A percentile compares a stretch with the other conserved stretches of the same genome.
Conservation (phyloP, 345 rosid species). For the Eucalyptus shirleyi region DNA sequence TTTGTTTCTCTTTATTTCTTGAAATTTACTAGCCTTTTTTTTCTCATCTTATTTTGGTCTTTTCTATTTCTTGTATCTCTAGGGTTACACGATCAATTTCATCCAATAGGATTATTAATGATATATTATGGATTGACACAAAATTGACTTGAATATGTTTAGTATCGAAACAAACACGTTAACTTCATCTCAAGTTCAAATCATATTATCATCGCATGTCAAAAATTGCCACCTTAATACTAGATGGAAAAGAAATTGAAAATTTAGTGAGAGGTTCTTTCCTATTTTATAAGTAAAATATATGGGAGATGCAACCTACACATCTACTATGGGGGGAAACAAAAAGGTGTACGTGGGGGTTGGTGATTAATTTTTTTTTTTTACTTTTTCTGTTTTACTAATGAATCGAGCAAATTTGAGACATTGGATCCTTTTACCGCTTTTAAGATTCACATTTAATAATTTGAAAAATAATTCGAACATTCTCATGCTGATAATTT, state of each 20-base stretch:
- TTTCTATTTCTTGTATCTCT: background rate
- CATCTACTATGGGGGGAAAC: background rate
- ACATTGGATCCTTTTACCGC: background rate
- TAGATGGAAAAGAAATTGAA: background rate
- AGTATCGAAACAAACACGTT: background rate
- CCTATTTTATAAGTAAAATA: background rate
- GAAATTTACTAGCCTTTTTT: background rate
- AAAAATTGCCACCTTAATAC: background rate
- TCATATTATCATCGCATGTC: rapidly evolving
- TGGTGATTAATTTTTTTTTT: background rate
- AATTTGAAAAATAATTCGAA: background rate
- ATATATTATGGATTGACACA: background rate
- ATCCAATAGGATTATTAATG: background rate
- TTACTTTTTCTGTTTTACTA: background rate
- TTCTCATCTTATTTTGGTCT: background rate
- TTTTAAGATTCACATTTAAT: background rate
- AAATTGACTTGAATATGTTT: background rate
- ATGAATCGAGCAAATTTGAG: background rate
- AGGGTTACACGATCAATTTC: background rate
- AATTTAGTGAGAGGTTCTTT: background rate
- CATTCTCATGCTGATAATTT: background rate
- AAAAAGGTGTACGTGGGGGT: background rate
- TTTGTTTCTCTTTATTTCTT: background rate
- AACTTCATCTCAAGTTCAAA: background rate
- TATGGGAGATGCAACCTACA: background rate